Evolutionary conservation across 75 land plant genomes (phyloP).

Genomic region (Cupressus sempervirens): DNA sequence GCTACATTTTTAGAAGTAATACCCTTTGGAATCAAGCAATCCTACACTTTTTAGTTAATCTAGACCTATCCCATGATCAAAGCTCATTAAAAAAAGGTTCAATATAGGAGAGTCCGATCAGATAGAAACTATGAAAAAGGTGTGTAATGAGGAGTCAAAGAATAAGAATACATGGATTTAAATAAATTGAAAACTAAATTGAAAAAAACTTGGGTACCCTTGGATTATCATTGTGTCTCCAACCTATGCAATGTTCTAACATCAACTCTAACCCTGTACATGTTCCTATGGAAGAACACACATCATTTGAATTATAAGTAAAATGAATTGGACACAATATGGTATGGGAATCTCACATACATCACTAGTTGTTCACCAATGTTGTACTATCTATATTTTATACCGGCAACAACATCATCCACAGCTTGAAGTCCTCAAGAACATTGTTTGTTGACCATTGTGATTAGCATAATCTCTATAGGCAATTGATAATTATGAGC

Average conservation of each 20-base stretch:
- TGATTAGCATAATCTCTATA: constrained; percentile 62
- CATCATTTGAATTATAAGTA: neutral
- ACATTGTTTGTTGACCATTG: constrained; percentile 71
- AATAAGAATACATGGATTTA: neutral
- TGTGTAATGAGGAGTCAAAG: neutral
- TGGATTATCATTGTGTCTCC: no score
- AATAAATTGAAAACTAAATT: neutral
- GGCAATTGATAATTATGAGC: neutral
- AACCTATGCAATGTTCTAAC: constrained; percentile 14
- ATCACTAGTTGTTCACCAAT: constrained; percentile 37
- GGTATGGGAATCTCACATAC: no score
- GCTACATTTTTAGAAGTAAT: constrained; percentile 31
- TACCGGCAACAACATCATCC: constrained; percentile 72
- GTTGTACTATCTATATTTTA: constrained; percentile 66
- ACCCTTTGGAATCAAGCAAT: constrained; percentile 28
- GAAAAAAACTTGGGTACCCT: neutral
- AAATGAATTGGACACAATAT: neutral
- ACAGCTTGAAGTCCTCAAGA: constrained; percentile 78
- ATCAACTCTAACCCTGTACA: constrained; percentile 27
- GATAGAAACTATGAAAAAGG: neutral
- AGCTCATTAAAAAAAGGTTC: neutral
- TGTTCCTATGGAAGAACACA: constrained; percentile 15
- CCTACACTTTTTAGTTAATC: constrained; percentile 11
- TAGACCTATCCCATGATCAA: constrained; percentile 8
- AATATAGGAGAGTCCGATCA: neutral